Base-by-base conservation (phyloP, 768 basidiomycete species). In the Boletus reticulatus region DNA sequence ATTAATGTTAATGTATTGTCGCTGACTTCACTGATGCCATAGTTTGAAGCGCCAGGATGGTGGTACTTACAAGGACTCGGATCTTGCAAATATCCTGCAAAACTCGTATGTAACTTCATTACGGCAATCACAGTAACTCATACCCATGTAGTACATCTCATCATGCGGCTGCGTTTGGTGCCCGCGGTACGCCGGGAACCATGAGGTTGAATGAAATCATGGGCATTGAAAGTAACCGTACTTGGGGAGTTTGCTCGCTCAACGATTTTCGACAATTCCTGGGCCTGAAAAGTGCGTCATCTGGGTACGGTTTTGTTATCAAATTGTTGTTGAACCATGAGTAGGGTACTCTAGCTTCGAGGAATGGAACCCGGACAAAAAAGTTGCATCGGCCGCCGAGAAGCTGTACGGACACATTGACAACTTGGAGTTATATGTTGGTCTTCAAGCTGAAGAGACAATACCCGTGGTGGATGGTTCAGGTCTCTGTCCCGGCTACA, bases 221-320 rank as follows among this genome's bases (percentile, higher is more conserved):
- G 88, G 89, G 89, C 41, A 92, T 94, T 44, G 84, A 88, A 62
- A 78, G 86, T 54, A 87, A 82, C 64, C 80, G 92, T 31, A 60
- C 66, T 20, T 94, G 91, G 91, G 91, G 90, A 45, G 84, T 87
- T 19, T 93, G 91, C 66, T 85, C 87, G 2, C 67, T 94, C 58
- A 94, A 94, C 59, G 91, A 93, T 56, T 94, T 94, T 72, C 77
- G 91, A 53, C 84, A 79, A 80, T 93, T 83, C 75, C 75, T 94
- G 47, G 91, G 90, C 12, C 65, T 94, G 45, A 91, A 89, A 69
- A 77, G 89, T 89, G 58, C 62, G 83, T 39, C 16, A 9, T 19
- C 8, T 16, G 5, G 36, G 11, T 19, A 16, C 12, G 3, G 2
- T 20, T 47, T 2, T 29, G 29, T 4, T 14, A 34, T 12, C 13